These are phyloP conservation scores for Tremella mesenterica DNA, from an alignment of 768 basidiomycete genomes.

Conservation along the genomic window DNA sequence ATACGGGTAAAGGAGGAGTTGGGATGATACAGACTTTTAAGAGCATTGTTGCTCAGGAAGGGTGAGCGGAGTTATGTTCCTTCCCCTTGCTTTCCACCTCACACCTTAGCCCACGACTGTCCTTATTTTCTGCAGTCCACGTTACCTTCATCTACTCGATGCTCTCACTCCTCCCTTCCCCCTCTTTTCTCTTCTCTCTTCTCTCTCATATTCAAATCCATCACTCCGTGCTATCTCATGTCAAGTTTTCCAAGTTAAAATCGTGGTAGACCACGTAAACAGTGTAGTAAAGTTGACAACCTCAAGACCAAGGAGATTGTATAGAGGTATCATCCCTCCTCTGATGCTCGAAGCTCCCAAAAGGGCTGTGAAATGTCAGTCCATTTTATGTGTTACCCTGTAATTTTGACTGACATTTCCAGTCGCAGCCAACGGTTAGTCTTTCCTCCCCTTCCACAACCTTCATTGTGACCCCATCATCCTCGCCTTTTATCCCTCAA, in stretches of 20 bases:
- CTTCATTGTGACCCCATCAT: background rate
- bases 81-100: too few relatives aligned
- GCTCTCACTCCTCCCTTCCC: too few relatives aligned
- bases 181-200: background rate
- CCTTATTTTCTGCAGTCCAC: too few relatives aligned
- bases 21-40: conserved; percentile 76
- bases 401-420: conserved; percentile 3
- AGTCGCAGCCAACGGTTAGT: conserved; percentile 35
- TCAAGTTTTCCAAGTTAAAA: conserved; percentile 21
- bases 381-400: background rate
- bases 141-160: too few relatives aligned
- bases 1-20: conserved; percentile 64
- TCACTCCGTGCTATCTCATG: background rate
- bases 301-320: conserved; percentile 51
- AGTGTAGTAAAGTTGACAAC: background rate
- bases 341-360: conserved; percentile 94
- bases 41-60: conserved; percentile 79
- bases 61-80: conserved; percentile 54
- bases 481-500: background rate
- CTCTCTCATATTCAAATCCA: background rate
- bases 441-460: background rate
- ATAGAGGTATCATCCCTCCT: conserved; percentile 93
- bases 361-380: conserved; percentile 73
- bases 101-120: too few relatives aligned
- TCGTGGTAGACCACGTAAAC: background rate